A percentile compares a stretch with the other conserved stretches of the same genome.
Evolutionary conservation across 306 rosid species (phyloP).

Genomic region (apple (Malus domestica)): ASM211411v1 NC_041791.1:3744001-3744500

Average conservation of each 20-base stretch:
- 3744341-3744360: constrained; percentile 61
- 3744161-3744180: constrained; percentile 9
- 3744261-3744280: constrained; percentile 58
- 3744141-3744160: constrained; percentile 6
- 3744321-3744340: constrained; percentile 33
- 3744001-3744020: constrained; percentile 65
- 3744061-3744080: constrained; percentile 70
- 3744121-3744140: not conserved
- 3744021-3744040: constrained; percentile 58
- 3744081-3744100: constrained; percentile 69
- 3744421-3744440: constrained; percentile 53
- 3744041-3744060: constrained; percentile 71
- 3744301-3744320: constrained; percentile 35
- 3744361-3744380: constrained; percentile 42
- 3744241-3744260: constrained; percentile 86
- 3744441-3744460: constrained; percentile 24
- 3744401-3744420: constrained; percentile 57
- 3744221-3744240: constrained; percentile 58
- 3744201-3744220: constrained; percentile 61
- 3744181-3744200: not conserved
- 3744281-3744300: constrained; percentile 30
- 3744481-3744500: not conserved
- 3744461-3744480: not conserved
- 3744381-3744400: constrained; percentile 49
- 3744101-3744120: constrained; percentile 36